phyloP scores from a whole-genome alignment of 179 eudicot species.

The Silene coronaria region DNA sequence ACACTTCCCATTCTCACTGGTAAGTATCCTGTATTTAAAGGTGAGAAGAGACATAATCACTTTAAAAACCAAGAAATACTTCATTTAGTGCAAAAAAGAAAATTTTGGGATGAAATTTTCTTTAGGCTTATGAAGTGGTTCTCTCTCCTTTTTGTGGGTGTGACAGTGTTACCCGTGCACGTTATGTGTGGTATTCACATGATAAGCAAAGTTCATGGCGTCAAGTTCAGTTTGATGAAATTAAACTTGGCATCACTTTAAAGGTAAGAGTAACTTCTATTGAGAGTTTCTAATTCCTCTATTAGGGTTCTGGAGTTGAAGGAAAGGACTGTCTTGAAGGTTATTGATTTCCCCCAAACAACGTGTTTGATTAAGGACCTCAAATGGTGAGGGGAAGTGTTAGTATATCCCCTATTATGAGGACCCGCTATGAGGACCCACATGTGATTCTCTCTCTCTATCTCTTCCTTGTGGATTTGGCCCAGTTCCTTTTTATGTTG shows the following conservation, averaged over 20 bases:
- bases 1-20: background rate
- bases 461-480: too few species aligned
- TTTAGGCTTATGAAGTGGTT: background rate
- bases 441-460: background rate
- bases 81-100: background rate
- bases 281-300: too few species aligned
- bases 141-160: background rate
- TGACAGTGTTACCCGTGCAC: background rate
- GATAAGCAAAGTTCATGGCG: background rate
- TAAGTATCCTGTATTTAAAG: background rate
- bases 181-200: background rate
- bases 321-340: background rate
- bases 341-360: too few species aligned
- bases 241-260: background rate
- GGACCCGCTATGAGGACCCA: background rate
- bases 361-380: background rate
- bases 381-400: background rate
- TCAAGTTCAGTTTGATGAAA: background rate
- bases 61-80: background rate
- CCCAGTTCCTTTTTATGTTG: too few species aligned
- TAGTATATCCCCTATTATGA: background rate
- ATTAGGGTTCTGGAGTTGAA: too few species aligned
- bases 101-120: background rate
- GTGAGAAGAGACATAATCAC: background rate
- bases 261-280: background rate